These are phyloP conservation scores for Globisporangium spinosum DNA, from an alignment of 352 stramenopile genomes.

Conservation along the genomic window DNA sequence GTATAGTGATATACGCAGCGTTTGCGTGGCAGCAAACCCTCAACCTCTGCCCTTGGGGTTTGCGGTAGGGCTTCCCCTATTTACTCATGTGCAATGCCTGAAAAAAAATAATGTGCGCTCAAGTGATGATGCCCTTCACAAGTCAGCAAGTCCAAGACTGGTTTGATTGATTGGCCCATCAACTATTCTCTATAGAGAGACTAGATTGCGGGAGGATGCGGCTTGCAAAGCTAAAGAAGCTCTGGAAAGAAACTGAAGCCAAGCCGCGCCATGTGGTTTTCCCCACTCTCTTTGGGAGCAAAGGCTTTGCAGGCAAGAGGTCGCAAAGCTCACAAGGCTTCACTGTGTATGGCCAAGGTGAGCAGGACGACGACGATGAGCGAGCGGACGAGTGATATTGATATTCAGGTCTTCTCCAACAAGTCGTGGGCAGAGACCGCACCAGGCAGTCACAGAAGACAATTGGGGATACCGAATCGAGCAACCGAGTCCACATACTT, in stretches of 20 bases:
- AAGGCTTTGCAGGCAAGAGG: too few species aligned
- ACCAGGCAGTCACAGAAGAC: too few species aligned
- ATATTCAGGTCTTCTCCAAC: too few species aligned
- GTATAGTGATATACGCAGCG: background rate
- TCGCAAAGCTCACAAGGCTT: too few species aligned
- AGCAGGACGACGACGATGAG: too few species aligned
- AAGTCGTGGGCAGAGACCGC: too few species aligned
- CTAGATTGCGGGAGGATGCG: background rate
- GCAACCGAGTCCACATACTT: too few species aligned
- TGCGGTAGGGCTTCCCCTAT: background rate
- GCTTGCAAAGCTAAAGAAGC: slow-evolving; percentile 2
- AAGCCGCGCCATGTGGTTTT: background rate
- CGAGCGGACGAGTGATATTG: background rate
- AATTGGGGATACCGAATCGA: too few species aligned
- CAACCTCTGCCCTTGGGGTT: background rate
- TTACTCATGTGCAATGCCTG: background rate
- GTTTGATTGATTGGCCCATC: background rate
- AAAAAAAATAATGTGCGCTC: background rate
- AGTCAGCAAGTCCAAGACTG: background rate
- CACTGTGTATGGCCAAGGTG: too few species aligned
- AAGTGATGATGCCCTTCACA: background rate
- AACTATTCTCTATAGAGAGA: background rate
- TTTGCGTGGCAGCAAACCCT: background rate
- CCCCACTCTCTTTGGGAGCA: background rate
- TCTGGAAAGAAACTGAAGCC: slow-evolving; percentile 5